phyloP scores from a whole-genome alignment of 1,284 basidiomycete species.

The Sporisorium sorghi region DNA sequence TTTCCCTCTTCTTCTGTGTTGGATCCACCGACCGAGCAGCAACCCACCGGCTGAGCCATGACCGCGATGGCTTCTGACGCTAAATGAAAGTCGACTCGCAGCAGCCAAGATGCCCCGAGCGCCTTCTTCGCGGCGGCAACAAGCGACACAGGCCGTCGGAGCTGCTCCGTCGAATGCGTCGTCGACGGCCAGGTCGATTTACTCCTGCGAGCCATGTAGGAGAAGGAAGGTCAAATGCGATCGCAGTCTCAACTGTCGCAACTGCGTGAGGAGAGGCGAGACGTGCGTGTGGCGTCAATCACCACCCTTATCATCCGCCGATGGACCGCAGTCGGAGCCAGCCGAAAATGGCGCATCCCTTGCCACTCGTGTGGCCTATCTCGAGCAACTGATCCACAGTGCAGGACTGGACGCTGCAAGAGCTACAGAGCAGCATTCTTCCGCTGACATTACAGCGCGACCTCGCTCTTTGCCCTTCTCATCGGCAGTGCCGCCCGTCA shows the following conservation, averaged over 20 bases:
- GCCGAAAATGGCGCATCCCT: background rate
- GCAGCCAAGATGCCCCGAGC: background rate
- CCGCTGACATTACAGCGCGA: background rate
- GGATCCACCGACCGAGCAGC: background rate
- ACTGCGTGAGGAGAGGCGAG: slow-evolving; percentile 4
- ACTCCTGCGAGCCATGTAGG: slow-evolving; percentile 6
- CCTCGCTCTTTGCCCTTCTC: background rate
- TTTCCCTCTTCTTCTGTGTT: background rate
- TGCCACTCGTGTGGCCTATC: slow-evolving; percentile 3
- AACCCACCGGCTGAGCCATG: background rate
- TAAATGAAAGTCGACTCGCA: background rate
- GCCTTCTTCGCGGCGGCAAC: background rate
- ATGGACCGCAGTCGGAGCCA: background rate
- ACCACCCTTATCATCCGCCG: background rate
- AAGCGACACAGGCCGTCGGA: background rate
- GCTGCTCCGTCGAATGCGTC: background rate
- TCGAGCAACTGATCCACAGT: slow-evolving; percentile 1
- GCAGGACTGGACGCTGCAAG: background rate
- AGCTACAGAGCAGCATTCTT: background rate
- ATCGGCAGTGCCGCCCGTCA: background rate
- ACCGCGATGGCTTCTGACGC: background rate
- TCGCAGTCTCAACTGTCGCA: slow-evolving; percentile 1
- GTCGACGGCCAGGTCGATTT: background rate
- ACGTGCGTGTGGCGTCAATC: slow-evolving; percentile 4
- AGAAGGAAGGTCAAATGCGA: slow-evolving; percentile 7